These are phyloP conservation scores for Dendrocalamus sinicus DNA, from an alignment of 176 grass and related monocot species.

Conservation along the genomic window DNA sequence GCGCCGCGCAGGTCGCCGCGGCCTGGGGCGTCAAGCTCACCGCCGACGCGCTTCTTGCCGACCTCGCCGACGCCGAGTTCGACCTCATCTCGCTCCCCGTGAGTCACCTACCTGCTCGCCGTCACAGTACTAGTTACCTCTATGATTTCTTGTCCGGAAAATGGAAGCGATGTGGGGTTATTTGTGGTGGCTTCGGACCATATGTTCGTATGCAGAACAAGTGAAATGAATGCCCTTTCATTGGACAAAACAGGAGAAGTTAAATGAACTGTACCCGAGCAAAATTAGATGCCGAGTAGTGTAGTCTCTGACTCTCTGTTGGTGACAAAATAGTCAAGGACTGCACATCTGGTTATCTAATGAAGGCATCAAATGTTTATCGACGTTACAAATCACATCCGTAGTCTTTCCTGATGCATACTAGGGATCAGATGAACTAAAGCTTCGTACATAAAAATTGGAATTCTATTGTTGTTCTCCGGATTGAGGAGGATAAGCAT, in stretches of 20 bases:
- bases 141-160: neutral
- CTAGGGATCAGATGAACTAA: neutral
- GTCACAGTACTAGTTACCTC: neutral
- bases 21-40: constrained; percentile 66
- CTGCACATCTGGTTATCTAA: neutral
- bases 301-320: neutral
- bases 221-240: neutral
- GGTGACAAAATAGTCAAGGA: neutral
- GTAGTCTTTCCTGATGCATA: neutral
- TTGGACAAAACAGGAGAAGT: neutral
- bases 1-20: constrained; percentile 41
- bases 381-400: neutral
- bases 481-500: neutral
- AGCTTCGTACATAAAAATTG: neutral
- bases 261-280: neutral
- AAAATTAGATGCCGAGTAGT: neutral
- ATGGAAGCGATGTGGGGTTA: neutral
- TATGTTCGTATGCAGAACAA: neutral
- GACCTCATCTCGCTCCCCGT: constrained; percentile 76
- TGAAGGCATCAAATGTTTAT: neutral
- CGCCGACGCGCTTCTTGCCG: constrained; percentile 60
- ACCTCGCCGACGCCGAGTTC: constrained; percentile 54
- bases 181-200: neutral
- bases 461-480: neutral
- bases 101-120: neutral